Percentiles rank a stretch among this genome's conserved stretches.
phyloP scores from a whole-genome alignment of 768 basidiomycete genomes.

The Tulasnella calospora region DNA sequence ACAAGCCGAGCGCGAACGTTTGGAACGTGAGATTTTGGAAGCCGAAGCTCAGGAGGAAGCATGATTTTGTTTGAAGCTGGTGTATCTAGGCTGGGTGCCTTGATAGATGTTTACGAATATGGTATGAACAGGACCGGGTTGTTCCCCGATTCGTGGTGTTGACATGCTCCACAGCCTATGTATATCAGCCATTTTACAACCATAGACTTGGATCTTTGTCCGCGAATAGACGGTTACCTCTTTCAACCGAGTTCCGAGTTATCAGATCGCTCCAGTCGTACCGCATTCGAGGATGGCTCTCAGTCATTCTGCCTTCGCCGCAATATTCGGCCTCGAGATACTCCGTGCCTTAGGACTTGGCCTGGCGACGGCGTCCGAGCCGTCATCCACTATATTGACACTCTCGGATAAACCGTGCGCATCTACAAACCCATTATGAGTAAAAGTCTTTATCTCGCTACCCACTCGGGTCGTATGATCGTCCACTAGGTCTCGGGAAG shows the following conservation, averaged over 20 bases:
- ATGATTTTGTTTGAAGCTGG: neutral
- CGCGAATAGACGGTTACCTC: neutral
- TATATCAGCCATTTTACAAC: neutral
- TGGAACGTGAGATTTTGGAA: conserved; percentile 62
- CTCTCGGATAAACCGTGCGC: neutral
- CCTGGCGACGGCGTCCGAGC: too few species aligned
- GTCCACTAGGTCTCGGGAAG: neutral
- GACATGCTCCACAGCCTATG: neutral
- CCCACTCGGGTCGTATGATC: neutral
- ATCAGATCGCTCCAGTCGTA: neutral
- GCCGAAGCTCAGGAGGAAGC: conserved; percentile 49
- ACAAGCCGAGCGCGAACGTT: conserved; percentile 69
- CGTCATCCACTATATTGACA: too few species aligned
- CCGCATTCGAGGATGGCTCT: too few species aligned
- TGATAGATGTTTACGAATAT: neutral
- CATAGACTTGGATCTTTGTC: neutral
- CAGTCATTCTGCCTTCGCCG: neutral
- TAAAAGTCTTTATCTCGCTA: neutral
- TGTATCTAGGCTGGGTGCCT: neutral
- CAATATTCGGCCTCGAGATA: neutral
- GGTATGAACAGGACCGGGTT: neutral
- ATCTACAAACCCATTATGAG: neutral
- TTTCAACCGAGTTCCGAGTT: neutral
- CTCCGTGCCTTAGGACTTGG: too few species aligned
- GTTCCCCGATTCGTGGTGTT: neutral